Evolutionary conservation across 2,329 filamentous ascomycete species (phyloP).

Genomic region (Clonostachys solani): DNA sequence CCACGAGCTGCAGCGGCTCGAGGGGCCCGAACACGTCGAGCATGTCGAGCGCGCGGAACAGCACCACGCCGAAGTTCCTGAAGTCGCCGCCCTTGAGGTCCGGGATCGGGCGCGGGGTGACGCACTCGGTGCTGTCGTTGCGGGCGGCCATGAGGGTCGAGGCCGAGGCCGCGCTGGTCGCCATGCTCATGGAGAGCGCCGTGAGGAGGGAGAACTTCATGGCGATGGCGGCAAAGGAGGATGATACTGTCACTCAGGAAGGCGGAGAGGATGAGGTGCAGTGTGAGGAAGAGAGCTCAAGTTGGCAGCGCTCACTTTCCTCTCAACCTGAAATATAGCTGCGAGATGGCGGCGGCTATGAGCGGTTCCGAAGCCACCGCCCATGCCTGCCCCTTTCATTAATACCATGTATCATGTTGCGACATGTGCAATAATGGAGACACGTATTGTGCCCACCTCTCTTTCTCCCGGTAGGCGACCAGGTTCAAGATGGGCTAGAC

Average conservation of each 20-base stretch:
- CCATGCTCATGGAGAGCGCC: conserved; percentile 4
- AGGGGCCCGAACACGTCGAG: conserved; percentile 42
- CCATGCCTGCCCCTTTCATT: too few species aligned
- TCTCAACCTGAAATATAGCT: too few species aligned
- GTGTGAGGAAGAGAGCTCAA: too few species aligned
- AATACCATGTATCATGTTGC: too few species aligned
- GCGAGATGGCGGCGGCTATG: too few species aligned
- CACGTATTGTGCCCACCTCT: too few species aligned
- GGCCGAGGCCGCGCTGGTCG: conserved; percentile 4
- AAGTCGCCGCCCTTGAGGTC: conserved; percentile 11
- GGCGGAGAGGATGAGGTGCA: not conserved
- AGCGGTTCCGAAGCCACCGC: too few species aligned
- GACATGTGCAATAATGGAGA: too few species aligned
- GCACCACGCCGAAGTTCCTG: conserved; percentile 31
- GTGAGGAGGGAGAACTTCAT: conserved; percentile 12
- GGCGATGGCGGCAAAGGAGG: not conserved
- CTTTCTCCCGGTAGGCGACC: too few species aligned
- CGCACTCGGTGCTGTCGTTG: conserved; percentile 5
- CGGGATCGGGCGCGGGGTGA: conserved; percentile 12
- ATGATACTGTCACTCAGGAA: not conserved
- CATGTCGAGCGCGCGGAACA: conserved; percentile 39
- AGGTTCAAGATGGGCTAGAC: too few species aligned
- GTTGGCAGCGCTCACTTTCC: too few species aligned
- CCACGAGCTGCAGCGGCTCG: conserved; percentile 35
- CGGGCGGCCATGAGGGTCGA: not conserved